Base-by-base conservation (phyloP, 805 yeast genomes). In the Sugiyamaella americana region DNA sequence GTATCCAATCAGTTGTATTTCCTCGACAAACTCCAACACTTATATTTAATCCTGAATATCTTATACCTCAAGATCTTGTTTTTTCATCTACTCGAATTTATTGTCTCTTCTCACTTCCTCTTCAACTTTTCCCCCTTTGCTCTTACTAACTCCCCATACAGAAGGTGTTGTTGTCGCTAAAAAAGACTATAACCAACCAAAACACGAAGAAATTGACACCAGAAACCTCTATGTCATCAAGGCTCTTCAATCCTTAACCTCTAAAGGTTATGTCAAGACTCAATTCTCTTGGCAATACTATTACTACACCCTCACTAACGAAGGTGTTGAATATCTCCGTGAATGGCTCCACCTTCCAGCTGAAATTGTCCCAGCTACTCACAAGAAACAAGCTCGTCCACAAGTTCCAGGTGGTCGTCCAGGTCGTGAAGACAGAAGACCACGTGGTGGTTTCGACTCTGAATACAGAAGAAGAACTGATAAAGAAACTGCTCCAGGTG, bases 251-350 rank as follows among this genome's bases (percentile, higher is more conserved):
- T 91, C 98, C 58, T 87, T 93, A 75, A 87, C 95, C 70, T 93
- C 98, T 58, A 87, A 84, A 76, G 99, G 99, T 74, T 93, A 69
- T 84, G 98, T 93, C 76, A 88, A 91, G 87, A 93, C 99, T 67
- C 98, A 88, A 79, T 93, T 91, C 84, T 91, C 98, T 69, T 93
- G 99, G 99, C 97, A 89, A 83, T 87, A 87, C 83, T 93, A 93
- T 80, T 93, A 93, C 95, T 93, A 93, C 94, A 87, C 98, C 80
- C 85, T 93, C 72, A 93, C 98, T 72, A 98, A 93, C 72, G 96
- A 87, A 77, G 99, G 99, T 84, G 91, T 93, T 61, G 96, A 88
- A 71, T 93, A 79, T 85, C 84, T 93, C 71, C 86, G 97, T 79
- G 88, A 87, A 72, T 93, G 88, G 87, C 84, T 93, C 75, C 88